A percentile compares a stretch with the other conserved stretches of the same genome.
These are phyloP conservation scores for Lipomyces lipofer DNA, from an alignment of 805 yeast species.

Conservation along the genomic window DNA sequence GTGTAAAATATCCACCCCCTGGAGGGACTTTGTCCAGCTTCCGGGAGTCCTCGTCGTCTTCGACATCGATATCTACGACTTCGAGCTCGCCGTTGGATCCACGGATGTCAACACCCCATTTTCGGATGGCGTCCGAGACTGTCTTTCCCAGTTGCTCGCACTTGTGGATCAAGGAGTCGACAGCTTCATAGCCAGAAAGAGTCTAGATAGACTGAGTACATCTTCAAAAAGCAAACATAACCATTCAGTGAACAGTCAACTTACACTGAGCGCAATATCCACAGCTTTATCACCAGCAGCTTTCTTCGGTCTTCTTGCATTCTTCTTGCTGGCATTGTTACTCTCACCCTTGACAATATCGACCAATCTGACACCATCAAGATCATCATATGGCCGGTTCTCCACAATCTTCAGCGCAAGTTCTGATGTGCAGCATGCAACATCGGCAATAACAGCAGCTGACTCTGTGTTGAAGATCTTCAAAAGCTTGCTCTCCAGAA, in stretches of 20 bases:
- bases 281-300: conserved; percentile 54
- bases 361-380: conserved; percentile 60
- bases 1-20: conserved; percentile 49
- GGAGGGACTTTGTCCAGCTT: conserved; percentile 11
- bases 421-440: conserved; percentile 67
- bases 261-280: conserved; percentile 48
- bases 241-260: too few species aligned
- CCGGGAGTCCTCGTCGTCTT: conserved; percentile 10
- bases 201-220: conserved; percentile 47
- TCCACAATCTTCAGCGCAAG: conserved; percentile 64
- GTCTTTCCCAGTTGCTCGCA: conserved; percentile 76
- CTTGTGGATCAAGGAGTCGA: conserved; percentile 81
- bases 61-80: conserved; percentile 37
- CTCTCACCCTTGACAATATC: conserved; percentile 49
- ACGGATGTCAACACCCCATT: conserved; percentile 85
- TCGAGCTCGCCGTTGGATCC: conserved; percentile 67
- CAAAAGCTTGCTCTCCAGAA: conserved; percentile 55
- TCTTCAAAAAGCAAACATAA: too few species aligned
- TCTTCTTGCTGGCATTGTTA: conserved; percentile 33
- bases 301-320: conserved; percentile 40
- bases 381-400: conserved; percentile 65
- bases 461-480: conserved; percentile 79
- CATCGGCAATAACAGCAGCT: conserved; percentile 72
- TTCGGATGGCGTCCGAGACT: conserved; percentile 68
- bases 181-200: conserved; percentile 87